Evolutionary conservation across 106 monocot genomes (phyloP), one percentile per base, ranked within the genome.

Genomic region (Dactylorhiza incarnata): DNA sequence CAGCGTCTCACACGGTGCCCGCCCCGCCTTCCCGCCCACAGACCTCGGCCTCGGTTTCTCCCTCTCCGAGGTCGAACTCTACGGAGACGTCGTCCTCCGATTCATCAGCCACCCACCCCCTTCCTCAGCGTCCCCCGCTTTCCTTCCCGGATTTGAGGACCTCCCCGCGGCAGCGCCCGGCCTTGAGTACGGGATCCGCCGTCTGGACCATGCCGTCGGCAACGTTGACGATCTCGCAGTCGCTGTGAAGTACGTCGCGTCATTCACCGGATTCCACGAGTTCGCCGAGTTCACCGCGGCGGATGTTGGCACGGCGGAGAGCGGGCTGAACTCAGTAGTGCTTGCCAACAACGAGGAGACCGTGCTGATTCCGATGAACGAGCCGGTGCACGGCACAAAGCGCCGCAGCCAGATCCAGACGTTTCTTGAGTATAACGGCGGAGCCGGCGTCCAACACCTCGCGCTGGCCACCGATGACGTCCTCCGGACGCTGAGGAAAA

Each of bases 361-460:
- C 7, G 96, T 97, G 49, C 81, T 97, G 48, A 17, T 91, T 24
- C 91, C 93, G 11, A 13, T 97, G 65, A 91, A 96, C 85, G 95
- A 96, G 80, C 92, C 95, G 7, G 85, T 93, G 12, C 80, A 83
- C 22, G 90, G 95, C 2, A 97, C 84, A 19, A 84, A 79, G 75
- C 80, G 96, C 66, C 72, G 87, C 49, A 95, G 92, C 80, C 92
- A 95, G 81, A 93, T 96, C 45, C 93, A 96, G 83, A 97, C 93
- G 3, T 97, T 88, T 68, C 73, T 97, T 45, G 96, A 97, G 74
- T 81, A 89, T 83, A 87, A 97, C 80, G 71, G 82, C 49, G 96
- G 96, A 4, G 78, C 91, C 5, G 94, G 96, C 0, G 81, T 97
- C 68, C 96, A 97, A 73, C 96, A 97, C 72, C 80, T 97, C 48